These are phyloP conservation scores for Podaxis pistillaris DNA, from an alignment of 768 basidiomycete genomes.

Conservation along the genomic window DNA sequence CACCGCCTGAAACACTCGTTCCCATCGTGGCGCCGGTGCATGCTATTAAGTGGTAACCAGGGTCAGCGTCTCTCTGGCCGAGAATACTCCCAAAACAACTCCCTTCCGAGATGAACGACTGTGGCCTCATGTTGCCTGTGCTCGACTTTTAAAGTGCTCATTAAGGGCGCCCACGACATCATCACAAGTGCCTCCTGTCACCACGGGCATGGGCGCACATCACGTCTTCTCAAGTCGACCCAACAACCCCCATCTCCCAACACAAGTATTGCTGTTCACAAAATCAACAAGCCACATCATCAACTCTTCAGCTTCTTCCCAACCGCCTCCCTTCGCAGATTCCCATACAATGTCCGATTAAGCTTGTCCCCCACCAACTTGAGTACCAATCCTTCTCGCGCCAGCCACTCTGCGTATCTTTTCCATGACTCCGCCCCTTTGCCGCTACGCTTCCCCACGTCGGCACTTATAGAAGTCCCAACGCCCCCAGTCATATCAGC, in stretches of 20 bases:
- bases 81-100: background rate
- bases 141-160: background rate
- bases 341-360: conserved; percentile 40
- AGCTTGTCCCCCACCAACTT: conserved; percentile 42
- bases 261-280: background rate
- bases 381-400: conserved; percentile 51
- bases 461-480: conserved; percentile 1
- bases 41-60: conserved; percentile 9
- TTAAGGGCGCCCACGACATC: background rate
- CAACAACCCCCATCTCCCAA: conserved; percentile 1
- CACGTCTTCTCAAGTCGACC: background rate
- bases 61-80: background rate
- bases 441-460: conserved; percentile 26
- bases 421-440: conserved; percentile 57
- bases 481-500: conserved; percentile 5
- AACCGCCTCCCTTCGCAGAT: conserved; percentile 24
- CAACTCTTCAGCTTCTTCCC: conserved; percentile 4
- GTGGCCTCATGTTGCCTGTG: background rate
- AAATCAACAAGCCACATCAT: background rate
- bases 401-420: conserved; percentile 57
- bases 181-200: conserved; percentile 2
- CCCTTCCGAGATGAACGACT: background rate
- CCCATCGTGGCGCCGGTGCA: conserved; percentile 2
- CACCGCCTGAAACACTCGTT: background rate
- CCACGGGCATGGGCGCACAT: conserved; percentile 4